Evolutionary conservation across 169 alveolate species (phyloP).

Genomic region (Cryptosporidium tyzzeri): DNA sequence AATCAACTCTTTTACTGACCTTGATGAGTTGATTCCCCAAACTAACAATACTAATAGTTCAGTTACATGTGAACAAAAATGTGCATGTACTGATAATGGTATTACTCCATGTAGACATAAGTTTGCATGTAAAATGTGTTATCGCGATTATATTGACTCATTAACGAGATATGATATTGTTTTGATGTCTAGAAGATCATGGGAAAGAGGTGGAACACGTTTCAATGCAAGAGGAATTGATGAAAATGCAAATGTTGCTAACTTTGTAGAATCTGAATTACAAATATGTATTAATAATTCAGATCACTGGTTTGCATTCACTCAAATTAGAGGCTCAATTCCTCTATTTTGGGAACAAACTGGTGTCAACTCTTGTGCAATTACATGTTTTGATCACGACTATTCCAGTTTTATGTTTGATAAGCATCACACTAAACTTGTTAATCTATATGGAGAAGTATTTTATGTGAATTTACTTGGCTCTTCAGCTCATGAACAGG

Average conservation of each 20-base stretch:
- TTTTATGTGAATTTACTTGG: constrained; percentile 58
- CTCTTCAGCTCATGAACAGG: constrained; percentile 59
- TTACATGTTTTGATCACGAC: constrained; percentile 51
- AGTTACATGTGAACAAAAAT: constrained; percentile 2
- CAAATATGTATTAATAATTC: constrained; percentile 83
- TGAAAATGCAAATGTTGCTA: constrained; percentile 94
- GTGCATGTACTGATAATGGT: constrained; percentile 15
- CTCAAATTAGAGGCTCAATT: constrained; percentile 95
- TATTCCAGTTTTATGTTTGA: constrained; percentile 41
- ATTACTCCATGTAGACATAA: neutral
- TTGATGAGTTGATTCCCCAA: neutral
- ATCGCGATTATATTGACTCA: constrained; percentile 43
- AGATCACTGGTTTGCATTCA: constrained; percentile 81
- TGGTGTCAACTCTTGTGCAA: constrained; percentile 84
- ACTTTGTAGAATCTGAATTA: constrained; percentile 95
- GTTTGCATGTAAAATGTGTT: constrained; percentile 45
- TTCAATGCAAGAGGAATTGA: constrained; percentile 96
- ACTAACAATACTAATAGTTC: neutral
- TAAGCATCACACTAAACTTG: constrained; percentile 37
- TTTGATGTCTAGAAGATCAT: constrained; percentile 90
- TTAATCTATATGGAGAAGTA: constrained; percentile 31
- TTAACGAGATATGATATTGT: constrained; percentile 74
- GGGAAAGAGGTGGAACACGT: constrained; percentile 93
- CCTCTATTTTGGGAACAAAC: constrained; percentile 97
- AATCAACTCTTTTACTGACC: constrained; percentile 56